phyloP scores from a whole-genome alignment of 2,329 filamentous ascomycete species.

The Chaetomium olivaceum region DNA sequence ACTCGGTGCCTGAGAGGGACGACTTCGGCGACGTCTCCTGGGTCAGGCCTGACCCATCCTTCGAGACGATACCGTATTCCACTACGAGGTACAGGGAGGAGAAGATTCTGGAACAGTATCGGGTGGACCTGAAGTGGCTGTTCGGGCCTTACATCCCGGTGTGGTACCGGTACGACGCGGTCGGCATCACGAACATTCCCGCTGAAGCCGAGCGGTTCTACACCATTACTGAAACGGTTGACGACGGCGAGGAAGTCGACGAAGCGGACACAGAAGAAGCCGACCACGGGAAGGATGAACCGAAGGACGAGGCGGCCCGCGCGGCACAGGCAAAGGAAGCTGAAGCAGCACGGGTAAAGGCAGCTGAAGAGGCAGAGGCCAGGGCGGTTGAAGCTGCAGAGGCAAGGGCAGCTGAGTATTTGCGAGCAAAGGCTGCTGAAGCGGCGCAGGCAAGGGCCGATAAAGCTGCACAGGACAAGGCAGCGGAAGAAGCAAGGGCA shows the following conservation, averaged over 20 bases:
- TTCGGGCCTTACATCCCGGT: conserved; percentile 4
- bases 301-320: neutral
- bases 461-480: no score
- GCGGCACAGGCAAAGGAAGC: neutral
- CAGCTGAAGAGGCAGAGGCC: no score
- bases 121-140: neutral
- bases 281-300: neutral
- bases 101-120: neutral
- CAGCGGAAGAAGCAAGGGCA: no score
- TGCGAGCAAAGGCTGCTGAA: no score
- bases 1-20: neutral
- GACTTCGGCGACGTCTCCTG: conserved; percentile 10
- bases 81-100: neutral
- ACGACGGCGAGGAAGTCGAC: neutral
- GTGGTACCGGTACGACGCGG: conserved; percentile 8
- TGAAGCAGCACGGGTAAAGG: no score
- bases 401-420: no score
- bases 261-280: neutral
- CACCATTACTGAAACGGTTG: neutral
- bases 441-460: no score
- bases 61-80: conserved; percentile 3
- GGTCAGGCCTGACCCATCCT: conserved; percentile 8
- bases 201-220: neutral
- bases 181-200: neutral
- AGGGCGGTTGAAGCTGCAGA: no score